These are phyloP conservation scores for Psilocybe azurescens DNA, from an alignment of 768 basidiomycete species.

Conservation along the genomic window DNA sequence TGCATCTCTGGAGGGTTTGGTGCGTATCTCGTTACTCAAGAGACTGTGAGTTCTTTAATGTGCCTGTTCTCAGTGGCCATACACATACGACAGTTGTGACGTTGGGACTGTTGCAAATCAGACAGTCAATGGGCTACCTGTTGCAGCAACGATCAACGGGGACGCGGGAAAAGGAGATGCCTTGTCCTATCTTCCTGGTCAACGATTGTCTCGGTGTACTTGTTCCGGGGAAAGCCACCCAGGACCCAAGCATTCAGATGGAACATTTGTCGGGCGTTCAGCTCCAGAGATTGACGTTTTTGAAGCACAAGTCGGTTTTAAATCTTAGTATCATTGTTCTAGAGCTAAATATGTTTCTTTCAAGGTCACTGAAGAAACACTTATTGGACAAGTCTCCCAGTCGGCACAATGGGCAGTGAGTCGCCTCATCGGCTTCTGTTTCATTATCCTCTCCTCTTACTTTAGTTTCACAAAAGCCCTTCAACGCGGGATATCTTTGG, in stretches of 20 bases:
- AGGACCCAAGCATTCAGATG: conserved; percentile 76
- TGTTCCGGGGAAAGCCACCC: conserved; percentile 85
- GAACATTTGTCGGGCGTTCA: conserved; percentile 77
- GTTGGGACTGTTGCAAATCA: conserved; percentile 87
- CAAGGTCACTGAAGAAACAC: conserved; percentile 52
- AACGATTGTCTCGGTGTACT: conserved; percentile 86
- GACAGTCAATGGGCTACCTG: conserved; percentile 70
- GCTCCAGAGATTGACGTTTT: conserved; percentile 94
- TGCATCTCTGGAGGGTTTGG: conserved; percentile 81
- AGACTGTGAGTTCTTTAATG: not conserved
- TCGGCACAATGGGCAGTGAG: conserved; percentile 83
- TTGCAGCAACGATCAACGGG: conserved; percentile 64
- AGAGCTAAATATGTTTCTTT: conserved; percentile 2
- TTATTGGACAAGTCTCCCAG: conserved; percentile 74
- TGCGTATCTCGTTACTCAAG: conserved; percentile 32
- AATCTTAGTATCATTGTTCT: not conserved
- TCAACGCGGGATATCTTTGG: conserved; percentile 77
- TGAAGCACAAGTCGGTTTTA: conserved; percentile 68
- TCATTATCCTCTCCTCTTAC: conserved; percentile 3
- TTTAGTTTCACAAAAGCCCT: conserved; percentile 52
- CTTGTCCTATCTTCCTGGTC: conserved; percentile 81
- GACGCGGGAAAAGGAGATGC: conserved; percentile 45
- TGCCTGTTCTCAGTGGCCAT: conserved; percentile 66
- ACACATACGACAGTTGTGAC: conserved; percentile 83
- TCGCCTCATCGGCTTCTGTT: conserved; percentile 13